Evolutionary conservation across 1,284 basidiomycete genomes (phyloP), one percentile per base, ranked within the genome.

Genomic region (Veloporphyrellus conicus): DNA sequence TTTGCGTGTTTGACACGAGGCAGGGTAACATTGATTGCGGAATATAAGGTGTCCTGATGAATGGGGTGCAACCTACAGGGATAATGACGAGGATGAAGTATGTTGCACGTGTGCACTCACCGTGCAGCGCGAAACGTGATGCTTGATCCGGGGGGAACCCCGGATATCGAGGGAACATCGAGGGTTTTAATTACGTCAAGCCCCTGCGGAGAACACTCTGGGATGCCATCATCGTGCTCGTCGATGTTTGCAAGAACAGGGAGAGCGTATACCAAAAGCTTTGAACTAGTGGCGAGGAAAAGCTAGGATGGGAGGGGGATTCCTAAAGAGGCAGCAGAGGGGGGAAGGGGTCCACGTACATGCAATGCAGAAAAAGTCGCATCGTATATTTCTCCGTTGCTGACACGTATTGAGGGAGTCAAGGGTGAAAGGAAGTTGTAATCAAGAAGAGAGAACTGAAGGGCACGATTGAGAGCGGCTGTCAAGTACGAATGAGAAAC

Each of bases 301-400:
- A 89, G 62, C 84, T 89, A 42, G 34, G 41, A 12, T 37, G 32
- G 49, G 10, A n/a, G n/a, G n/a, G 18, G 35, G 14, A 10, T 50
- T 41, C 42, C 50, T 53, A 53, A 40, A 23, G 36, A 45, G 34
- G 36, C 3, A 23, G 16, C 28, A 15, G 10, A 18, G 16, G 33
- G 19, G 6, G 23, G 25, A 28, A 42, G 19, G 12, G 10, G 25
- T 38, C n/a, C 23, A 66, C 75, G 44, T 59, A 82, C 81, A 28
- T 66, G 71, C 6, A 68, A 72, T 10, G 69, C 62, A 15, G 82
- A 83, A 67, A 91, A 82, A 0, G 62, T 72, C 10, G 75, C 81
- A 57, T 90, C 88, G 57, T 87, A 91, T 38, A 91, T 81, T 61
- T 90, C 87, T 45, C 79, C 81, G 22, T 79, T 75, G 10, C 76